Conservation (phyloP, 169 alveolate species). For the Besnoitia besnoiti region DNA sequence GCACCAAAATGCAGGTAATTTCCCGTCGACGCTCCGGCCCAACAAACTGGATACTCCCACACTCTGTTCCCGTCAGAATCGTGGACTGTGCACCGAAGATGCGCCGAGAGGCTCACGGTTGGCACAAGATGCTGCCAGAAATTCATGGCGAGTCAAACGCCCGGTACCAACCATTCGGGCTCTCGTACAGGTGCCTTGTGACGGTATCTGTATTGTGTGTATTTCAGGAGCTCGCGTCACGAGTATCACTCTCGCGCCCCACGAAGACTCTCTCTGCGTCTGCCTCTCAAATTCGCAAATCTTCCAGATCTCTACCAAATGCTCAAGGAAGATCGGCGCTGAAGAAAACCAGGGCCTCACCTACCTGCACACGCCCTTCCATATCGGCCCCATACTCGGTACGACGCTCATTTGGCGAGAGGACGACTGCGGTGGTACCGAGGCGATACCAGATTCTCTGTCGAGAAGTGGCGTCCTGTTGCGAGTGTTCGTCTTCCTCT, state of each 20-base stretch:
- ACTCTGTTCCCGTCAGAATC: no score
- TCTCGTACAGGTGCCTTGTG: no score
- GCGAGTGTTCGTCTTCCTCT: background rate
- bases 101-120: no score
- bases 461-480: no score
- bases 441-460: no score
- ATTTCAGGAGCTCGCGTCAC: slow-evolving; percentile 45
- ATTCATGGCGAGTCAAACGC: no score
- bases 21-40: background rate
- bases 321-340: slow-evolving; percentile 61
- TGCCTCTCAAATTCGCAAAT: slow-evolving; percentile 79
- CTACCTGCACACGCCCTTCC: slow-evolving; percentile 83
- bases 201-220: background rate
- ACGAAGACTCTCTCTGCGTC: slow-evolving; percentile 78
- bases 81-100: no score
- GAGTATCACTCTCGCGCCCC: slow-evolving; percentile 53
- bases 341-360: slow-evolving; percentile 75
- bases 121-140: no score
- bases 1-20: slow-evolving; percentile 2
- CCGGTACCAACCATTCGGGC: no score
- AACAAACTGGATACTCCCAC: background rate
- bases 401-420: background rate
- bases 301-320: slow-evolving; percentile 59
- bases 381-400: slow-evolving; percentile 75
- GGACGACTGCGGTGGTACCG: no score